A percentile compares a stretch with the other conserved stretches of the same genome.
Conservation (phyloP, 2,329 filamentous ascomycete species). For the Cercospora janseana region DNA sequence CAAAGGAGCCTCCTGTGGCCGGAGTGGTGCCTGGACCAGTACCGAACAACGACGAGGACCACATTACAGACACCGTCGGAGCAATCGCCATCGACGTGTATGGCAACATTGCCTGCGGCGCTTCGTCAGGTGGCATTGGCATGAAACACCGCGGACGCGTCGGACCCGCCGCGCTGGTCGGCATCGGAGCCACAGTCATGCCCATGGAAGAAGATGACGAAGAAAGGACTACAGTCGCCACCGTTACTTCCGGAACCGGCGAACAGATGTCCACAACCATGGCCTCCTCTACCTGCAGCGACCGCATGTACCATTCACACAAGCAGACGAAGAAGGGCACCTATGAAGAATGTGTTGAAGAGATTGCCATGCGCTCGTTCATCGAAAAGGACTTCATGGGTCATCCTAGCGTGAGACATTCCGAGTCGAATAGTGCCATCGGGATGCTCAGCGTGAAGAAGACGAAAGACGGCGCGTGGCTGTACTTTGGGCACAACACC, state of each 20-base stretch:
- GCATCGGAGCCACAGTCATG: slow-evolving; percentile 86
- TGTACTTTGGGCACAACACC: slow-evolving; percentile 96
- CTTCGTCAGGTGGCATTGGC: slow-evolving; percentile 94
- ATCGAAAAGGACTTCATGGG: slow-evolving; percentile 89
- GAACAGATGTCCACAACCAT: slow-evolving; percentile 97
- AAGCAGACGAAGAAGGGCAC: slow-evolving; percentile 59
- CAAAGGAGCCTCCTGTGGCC: background rate
- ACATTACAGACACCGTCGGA: slow-evolving; percentile 90
- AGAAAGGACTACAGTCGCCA: slow-evolving; percentile 69
- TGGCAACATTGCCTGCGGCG: slow-evolving; percentile 88
- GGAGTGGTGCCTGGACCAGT: slow-evolving; percentile 6
- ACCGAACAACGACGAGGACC: slow-evolving; percentile 47
- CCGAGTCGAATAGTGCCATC: slow-evolving; percentile 80
- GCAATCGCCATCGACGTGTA: slow-evolving; percentile 86
- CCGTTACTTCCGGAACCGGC: slow-evolving; percentile 89
- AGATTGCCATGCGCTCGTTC: slow-evolving; percentile 73
- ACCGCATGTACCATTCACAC: slow-evolving; percentile 70
- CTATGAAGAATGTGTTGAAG: slow-evolving; percentile 49
- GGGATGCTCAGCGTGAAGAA: slow-evolving; percentile 90
- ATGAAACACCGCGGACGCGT: slow-evolving; percentile 95
- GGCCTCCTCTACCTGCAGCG: slow-evolving; percentile 82
- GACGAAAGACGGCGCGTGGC: slow-evolving; percentile 68
- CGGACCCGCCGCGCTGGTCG: slow-evolving; percentile 88
- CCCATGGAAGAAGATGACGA: slow-evolving; percentile 69
- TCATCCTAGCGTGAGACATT: slow-evolving; percentile 79